These are phyloP conservation scores for Stagonosporopsis cucurbitacearum DNA, from an alignment of 2,329 filamentous ascomycete species.

Conservation along the genomic window DNA sequence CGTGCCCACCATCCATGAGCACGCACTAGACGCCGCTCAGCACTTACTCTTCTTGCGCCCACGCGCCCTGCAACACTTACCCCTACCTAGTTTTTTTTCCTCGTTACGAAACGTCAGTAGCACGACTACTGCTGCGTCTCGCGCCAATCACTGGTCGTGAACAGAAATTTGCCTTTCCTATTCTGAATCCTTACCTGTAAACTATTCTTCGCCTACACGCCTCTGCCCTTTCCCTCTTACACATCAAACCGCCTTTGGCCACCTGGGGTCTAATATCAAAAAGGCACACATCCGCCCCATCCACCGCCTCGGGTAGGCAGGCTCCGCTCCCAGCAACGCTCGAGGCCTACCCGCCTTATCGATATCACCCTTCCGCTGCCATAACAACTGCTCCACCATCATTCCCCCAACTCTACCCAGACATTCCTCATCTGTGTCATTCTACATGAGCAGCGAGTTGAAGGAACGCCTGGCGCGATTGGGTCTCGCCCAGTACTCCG, in stretches of 20 bases:
- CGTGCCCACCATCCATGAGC: constrained; percentile 38
- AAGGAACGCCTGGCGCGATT: constrained; percentile 73
- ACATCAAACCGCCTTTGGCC: constrained; percentile 12
- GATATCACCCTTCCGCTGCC: constrained; percentile 15
- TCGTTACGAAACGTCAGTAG: constrained; percentile 28
- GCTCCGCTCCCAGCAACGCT: constrained; percentile 60
- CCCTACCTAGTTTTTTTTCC: constrained; percentile 44
- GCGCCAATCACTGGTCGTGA: constrained; percentile 35
- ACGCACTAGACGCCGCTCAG: constrained; percentile 33
- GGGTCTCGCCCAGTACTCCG: constrained; percentile 78
- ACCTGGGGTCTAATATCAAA: constrained; percentile 26
- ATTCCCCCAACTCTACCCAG: constrained; percentile 14
- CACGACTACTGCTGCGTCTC: constrained; percentile 29
- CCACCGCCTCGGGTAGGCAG: constrained; percentile 69
- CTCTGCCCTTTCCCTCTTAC: constrained; percentile 3
- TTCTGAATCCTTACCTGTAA: constrained; percentile 35
- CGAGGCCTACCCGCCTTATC: constrained; percentile 6
- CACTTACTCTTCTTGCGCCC: constrained; percentile 49
- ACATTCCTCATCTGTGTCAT: constrained; percentile 3
- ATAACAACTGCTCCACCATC: constrained; percentile 10
- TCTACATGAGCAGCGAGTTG: constrained; percentile 70
- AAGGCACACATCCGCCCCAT: constrained; percentile 66
- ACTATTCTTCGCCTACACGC: constrained; percentile 26
- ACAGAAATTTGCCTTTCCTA: constrained; percentile 37
- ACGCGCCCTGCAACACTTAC: constrained; percentile 51